phyloP scores from a whole-genome alignment of 202 grass and related monocot genomes.

The Hordeum pubiflorum region DNA sequence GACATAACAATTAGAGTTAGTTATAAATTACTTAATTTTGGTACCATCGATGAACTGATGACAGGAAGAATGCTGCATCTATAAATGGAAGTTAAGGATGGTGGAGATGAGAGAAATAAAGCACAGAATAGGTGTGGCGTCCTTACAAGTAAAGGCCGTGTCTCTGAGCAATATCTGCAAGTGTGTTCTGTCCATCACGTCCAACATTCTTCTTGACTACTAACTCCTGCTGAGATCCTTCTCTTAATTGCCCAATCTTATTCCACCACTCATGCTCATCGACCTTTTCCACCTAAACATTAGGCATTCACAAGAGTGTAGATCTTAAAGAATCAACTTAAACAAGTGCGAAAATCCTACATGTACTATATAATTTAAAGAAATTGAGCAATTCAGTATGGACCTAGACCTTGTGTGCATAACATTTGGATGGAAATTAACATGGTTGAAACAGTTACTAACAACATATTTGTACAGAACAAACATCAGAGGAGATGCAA shows the following conservation, averaged over 20 bases:
- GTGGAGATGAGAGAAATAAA: neutral
- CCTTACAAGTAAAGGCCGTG: conserved; percentile 90
- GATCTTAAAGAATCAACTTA: neutral
- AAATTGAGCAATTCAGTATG: neutral
- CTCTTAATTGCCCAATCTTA: conserved; percentile 66
- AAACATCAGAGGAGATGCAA: neutral
- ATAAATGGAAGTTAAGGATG: neutral
- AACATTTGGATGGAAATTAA: neutral
- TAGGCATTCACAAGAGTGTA: neutral
- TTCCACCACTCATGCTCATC: conserved; percentile 87
- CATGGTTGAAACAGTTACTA: neutral
- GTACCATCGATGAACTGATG: neutral
- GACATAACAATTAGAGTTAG: neutral
- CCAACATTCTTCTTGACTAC: conserved; percentile 80
- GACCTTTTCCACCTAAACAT: conserved; percentile 77
- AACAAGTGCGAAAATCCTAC: conserved; percentile 1
- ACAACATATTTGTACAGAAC: neutral
- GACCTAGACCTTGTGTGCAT: neutral
- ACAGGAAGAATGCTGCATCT: conserved; percentile 9
- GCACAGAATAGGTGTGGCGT: conserved; percentile 2
- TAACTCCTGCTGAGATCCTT: conserved; percentile 71
- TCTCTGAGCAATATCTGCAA: conserved; percentile 71
- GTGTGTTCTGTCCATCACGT: conserved; percentile 73
- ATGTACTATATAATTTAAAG: neutral
- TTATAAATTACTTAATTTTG: neutral